Conservation (phyloP, 768 basidiomycete species). For the Tulasnella calospora region DNA sequence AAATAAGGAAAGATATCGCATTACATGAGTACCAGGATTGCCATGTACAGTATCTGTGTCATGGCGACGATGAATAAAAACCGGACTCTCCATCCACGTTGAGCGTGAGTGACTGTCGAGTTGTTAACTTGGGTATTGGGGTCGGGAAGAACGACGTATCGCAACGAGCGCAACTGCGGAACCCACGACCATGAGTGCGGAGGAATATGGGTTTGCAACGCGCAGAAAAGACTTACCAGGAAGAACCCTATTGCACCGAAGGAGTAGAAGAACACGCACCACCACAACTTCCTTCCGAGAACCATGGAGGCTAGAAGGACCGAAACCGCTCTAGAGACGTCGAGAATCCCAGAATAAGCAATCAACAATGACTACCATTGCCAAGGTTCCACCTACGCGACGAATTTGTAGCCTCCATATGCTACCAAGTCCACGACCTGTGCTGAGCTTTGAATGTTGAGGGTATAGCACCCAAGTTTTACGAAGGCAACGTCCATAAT, state of each 20-base stretch:
- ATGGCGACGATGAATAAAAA: conserved; percentile 86
- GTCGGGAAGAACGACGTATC: conserved; percentile 87
- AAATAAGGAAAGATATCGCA: background rate
- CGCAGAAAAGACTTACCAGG: conserved; percentile 54
- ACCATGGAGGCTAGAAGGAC: conserved; percentile 71
- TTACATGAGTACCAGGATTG: conserved; percentile 47
- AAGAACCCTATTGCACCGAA: conserved; percentile 92
- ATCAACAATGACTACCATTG: background rate
- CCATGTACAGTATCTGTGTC: conserved; percentile 81
- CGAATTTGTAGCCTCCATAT: conserved; percentile 96
- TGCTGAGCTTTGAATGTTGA: conserved; percentile 71
- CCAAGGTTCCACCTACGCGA: conserved; percentile 56
- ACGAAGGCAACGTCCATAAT: conserved; percentile 85
- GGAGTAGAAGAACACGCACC: conserved; percentile 71
- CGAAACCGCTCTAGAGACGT: conserved; percentile 62
- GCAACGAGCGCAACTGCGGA: conserved; percentile 81
- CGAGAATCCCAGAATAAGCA: background rate
- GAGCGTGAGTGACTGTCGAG: conserved; percentile 67
- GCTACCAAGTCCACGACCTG: conserved; percentile 80
- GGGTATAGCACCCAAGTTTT: conserved; percentile 86
- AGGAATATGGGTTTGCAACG: background rate
- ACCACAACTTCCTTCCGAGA: conserved; percentile 58
- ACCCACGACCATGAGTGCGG: background rate
- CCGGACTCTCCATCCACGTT: conserved; percentile 76
- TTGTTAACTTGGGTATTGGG: conserved; percentile 48